phyloP scores from a whole-genome alignment of 306 rosid species.

The Pachyrhizus erosus region DNA sequence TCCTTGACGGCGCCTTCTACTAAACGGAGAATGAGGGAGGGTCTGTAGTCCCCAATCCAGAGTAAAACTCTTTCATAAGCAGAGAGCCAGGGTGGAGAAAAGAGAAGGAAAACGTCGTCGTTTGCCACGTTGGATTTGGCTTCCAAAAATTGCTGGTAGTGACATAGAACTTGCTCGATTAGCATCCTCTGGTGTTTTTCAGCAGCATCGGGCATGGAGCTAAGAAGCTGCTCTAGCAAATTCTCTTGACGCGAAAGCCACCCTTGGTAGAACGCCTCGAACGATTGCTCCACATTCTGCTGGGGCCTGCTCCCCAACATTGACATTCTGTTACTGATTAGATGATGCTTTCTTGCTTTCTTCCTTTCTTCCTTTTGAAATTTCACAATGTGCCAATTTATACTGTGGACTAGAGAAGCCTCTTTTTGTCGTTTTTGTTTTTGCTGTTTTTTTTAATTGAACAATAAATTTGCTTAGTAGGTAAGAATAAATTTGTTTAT shows the following conservation, averaged over 20 bases:
- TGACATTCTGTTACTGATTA: no score
- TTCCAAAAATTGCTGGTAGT: conserved; percentile 46
- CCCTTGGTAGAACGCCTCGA: conserved; percentile 13
- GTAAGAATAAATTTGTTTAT: no score
- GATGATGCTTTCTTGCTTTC: no score
- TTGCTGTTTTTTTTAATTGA: no score
- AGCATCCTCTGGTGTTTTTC: not conserved
- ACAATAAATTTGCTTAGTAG: no score
- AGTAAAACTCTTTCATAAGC: conserved; percentile 46
- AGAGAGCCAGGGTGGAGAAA: conserved; percentile 54
- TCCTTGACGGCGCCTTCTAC: not conserved
- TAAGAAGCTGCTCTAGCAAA: conserved; percentile 22
- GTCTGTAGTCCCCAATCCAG: conserved; percentile 56
- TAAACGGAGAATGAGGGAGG: conserved; percentile 32
- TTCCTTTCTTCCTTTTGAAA: no score
- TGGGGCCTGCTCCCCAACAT: no score
- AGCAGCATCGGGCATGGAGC: not conserved
- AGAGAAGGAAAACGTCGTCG: conserved; percentile 44
- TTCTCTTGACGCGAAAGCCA: conserved; percentile 42
- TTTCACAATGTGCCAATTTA: no score
- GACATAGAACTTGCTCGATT: conserved; percentile 49
- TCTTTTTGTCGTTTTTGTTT: no score
- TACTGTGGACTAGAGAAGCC: no score
- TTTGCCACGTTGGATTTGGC: conserved; percentile 35
- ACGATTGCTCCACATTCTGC: no score